Base-by-base conservation (phyloP, 192 early-diverging fungal species). In the Backusella parvicylindrica region DNA sequence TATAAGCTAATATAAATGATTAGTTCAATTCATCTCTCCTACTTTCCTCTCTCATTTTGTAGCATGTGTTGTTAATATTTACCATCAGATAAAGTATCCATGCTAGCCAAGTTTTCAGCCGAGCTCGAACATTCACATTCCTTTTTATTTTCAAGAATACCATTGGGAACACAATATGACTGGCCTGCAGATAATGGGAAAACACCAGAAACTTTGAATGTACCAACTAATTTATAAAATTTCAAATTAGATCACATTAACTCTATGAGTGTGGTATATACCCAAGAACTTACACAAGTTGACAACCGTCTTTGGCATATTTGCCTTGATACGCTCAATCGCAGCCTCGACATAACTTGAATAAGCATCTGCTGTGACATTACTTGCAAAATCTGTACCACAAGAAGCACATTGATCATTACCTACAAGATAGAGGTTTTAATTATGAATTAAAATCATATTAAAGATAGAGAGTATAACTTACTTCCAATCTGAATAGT, bases 331-430 rank as follows among this genome's bases (percentile, higher is more conserved):
- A 26, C 65, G 50, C 3, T 74, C 9, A 64, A 70, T 68, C 0
- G 77, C 77, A 68, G 65, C 72, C 36, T 68, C 50, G 7, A 78
- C 26, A 30, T 73, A 64, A 6, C 37, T 13, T 23, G 63, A 67
- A 21, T 78, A 78, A 32, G 41, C 63, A 8, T 43, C n/a, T 6
- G 63, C 56, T 50, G 40, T n/a, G 0, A 50, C 21, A 12, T 35
- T 23, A 6, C 32, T 18, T 15, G 18, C 18, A n/a, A 26, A 23
- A 40, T 15, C n/a, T 53, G 11, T 12, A 36, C 11, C 28, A 35
- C 73, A 75, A 49, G 64, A 75, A 4, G 64, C 56, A 18, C 75
- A 77, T 8, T 77, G 75, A 43, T 77, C 75, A 38, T 77, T 77
- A 18, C 75, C 75, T 76, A 33, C 12, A 60, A 26, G 28, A 12